Evolutionary conservation across 257 asterid genomes (phyloP).

Genomic region (Solanum tarijense): DNA sequence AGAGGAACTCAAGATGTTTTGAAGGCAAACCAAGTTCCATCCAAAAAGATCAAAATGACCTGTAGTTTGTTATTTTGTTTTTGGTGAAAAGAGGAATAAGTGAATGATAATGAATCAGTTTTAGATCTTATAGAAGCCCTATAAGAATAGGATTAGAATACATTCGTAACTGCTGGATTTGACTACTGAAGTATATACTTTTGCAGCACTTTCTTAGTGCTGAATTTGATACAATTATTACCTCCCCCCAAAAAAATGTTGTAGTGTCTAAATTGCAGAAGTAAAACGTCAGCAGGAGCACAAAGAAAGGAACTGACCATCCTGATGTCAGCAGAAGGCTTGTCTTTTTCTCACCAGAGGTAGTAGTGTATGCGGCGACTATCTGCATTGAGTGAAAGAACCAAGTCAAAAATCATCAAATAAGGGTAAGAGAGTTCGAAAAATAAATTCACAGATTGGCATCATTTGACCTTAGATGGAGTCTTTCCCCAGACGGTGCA

Average conservation of each 20-base stretch:
- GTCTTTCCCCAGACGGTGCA: constrained; percentile 93
- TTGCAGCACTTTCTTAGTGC: background rate
- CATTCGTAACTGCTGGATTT: background rate
- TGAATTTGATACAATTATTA: background rate
- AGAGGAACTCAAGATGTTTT: background rate
- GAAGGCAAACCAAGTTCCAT: background rate
- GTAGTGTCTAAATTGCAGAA: background rate
- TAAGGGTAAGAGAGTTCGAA: background rate
- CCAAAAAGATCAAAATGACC: background rate
- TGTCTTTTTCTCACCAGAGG: constrained; percentile 64
- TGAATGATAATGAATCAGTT: background rate
- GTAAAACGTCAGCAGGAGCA: background rate
- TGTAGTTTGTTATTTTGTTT: background rate
- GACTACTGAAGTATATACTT: background rate
- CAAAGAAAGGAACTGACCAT: constrained; percentile 47
- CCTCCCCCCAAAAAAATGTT: background rate
- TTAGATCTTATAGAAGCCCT: background rate
- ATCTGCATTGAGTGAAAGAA: constrained; percentile 28
- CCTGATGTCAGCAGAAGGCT: constrained; percentile 89
- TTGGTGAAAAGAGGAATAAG: background rate
- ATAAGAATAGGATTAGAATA: background rate
- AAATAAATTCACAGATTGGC: background rate
- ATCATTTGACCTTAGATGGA: constrained; percentile 69
- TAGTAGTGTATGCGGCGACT: constrained; percentile 76
- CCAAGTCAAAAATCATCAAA: background rate